Evolutionary conservation across 1,284 basidiomycete species (phyloP), one percentile per base, ranked within the genome.

Genomic region (Butyriboletus regius): DNA sequence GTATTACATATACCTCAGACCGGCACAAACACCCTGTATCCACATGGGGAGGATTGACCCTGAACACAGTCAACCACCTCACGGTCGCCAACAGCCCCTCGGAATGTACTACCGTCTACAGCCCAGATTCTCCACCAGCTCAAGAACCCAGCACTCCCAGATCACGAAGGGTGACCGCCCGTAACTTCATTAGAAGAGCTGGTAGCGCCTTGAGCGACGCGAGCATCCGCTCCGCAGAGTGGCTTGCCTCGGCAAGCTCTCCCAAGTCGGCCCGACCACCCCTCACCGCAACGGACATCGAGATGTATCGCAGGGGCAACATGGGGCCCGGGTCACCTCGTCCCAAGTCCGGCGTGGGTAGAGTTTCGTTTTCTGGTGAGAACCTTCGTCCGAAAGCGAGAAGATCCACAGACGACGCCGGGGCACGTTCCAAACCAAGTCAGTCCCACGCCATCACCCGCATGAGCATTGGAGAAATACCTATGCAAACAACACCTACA

Each of bases 381-480:
- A 45, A 36, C 42, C 32, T 24, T 14, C 37, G 46, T 22, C 38
- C 24, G 3, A 46, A 42, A 20, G 36, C 36, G 8, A 40, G 48
- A 33, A 42, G 29, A 47, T 55, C 51, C n/a, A 24, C 33, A 29
- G 60, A 53, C 20, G 48, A 49, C 2, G 17, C 37, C 17, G 39
- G 40, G 32, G 7, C 5, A 41, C 9, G 17, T 17, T 28, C 40
- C 29, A 41, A 33, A 41, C 24, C 49, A 4, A 28, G 18, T 37
- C 48, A 18, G 29, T 34, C 46, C 9, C 65, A 67, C 44, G 67
- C 74, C 44, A 75, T 64, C 54, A 62, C 46, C 13, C 66, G 68
- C 44, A 67, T 74, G 44, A 76, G 67, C 52, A 61, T 73, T 34
- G 74, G 76, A 2, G 70, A 59, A 29, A 74, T 64, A 24, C 68